phyloP scores from a whole-genome alignment of 805 yeast genomes.

The Sporopachydermia lactativora region DNA sequence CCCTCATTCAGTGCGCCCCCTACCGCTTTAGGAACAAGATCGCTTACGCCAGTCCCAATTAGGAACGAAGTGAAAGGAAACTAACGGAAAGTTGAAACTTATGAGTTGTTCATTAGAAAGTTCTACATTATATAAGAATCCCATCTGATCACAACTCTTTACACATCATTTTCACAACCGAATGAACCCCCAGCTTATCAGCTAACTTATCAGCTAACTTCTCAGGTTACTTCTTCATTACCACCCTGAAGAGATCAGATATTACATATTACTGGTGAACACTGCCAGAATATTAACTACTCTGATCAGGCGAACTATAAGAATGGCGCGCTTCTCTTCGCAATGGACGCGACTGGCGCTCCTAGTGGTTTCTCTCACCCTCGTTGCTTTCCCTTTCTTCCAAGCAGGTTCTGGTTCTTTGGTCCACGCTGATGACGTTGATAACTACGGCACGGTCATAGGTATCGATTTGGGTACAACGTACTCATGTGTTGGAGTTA shows the following conservation, averaged over 20 bases:
- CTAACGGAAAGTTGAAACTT: conserved; percentile 1
- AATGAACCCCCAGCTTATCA: too few species aligned
- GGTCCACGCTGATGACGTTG: conserved; percentile 17
- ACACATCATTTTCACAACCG: too few species aligned
- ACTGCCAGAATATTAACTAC: too few species aligned
- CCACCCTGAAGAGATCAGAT: too few species aligned
- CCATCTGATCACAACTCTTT: too few species aligned
- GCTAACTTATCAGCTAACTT: too few species aligned
- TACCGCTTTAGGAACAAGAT: too few species aligned
- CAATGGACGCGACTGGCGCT: background rate
- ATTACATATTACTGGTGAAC: too few species aligned
- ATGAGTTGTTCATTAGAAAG: background rate
- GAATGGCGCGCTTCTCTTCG: background rate
- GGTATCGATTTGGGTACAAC: conserved; percentile 98
- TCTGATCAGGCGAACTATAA: too few species aligned
- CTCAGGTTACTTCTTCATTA: too few species aligned
- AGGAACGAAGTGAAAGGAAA: background rate
- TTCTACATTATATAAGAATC: background rate
- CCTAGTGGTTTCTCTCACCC: background rate
- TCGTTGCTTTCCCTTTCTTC: background rate
- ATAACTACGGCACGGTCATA: conserved; percentile 52
- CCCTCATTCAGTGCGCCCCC: too few species aligned
- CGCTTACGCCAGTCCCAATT: too few species aligned
- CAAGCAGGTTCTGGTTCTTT: background rate
- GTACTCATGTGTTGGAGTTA: conserved; percentile 90